Evolutionary conservation across 306 rosid genomes (phyloP), one percentile per base, ranked within the genome.

Genomic region (Vicia sativa): DNA sequence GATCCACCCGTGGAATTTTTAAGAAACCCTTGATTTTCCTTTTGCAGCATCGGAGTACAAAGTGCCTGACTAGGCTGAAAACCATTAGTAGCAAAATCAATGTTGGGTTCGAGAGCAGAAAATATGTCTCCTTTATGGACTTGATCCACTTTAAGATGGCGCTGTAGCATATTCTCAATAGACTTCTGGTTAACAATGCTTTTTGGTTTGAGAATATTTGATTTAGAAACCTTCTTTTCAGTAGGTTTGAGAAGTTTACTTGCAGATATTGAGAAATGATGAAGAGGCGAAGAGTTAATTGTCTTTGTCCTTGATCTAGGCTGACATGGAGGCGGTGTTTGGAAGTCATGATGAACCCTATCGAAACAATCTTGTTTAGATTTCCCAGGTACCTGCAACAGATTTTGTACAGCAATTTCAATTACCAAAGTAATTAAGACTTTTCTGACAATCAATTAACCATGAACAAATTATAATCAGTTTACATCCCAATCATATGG

Each of bases 281-380:
- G 72, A 43, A 82, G 56, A 42, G 85, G 92, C 4, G 89, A 84
- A 26, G 77, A 77, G 25, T 80, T 69, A 31, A 74, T 44, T 80
- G 68, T 60, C 79, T 71, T 83, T 60, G 92, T 79, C 84, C 90
- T 84, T 14, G 85, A 87, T 46, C 82, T 85, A 57, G 84, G 88
- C 38, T 41, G 86, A 44, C 68, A 41, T 62, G 77, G 90, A 67
- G 81, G 91, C 10, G 98, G 98, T 28, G 98, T 90, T 54, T 49
- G 37, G 65, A 61, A 74, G 66, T 86, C 86, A 23, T 69, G 34
- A 62, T 93, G 84, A 55, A 90, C 76, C 71, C 85, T 90, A 74
- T 93, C 84, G 68, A 93, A 93, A 84, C 98, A 93, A 14, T 92
- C 98, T 77, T 90, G 95, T 70, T 84, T 87, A 67, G 95, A 82